These are phyloP conservation scores for Termitomyces sp. DNA, from an alignment of 768 basidiomycete species.

Conservation along the genomic window DNA sequence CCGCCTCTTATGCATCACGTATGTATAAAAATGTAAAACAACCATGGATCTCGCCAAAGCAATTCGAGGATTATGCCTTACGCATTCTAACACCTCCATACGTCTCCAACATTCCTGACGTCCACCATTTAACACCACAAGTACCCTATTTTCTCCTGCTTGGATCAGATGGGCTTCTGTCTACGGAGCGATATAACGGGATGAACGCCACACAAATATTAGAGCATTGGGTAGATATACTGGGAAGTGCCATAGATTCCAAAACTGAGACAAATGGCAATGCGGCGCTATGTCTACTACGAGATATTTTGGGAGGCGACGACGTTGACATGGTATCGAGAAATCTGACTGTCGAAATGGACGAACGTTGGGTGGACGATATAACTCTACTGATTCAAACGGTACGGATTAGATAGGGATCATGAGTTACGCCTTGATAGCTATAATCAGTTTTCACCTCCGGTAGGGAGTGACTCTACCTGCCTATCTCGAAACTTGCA, in stretches of 20 bases:
- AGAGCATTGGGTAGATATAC: slow-evolving; percentile 3
- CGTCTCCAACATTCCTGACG: slow-evolving; percentile 36
- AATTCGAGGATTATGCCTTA: slow-evolving; percentile 26
- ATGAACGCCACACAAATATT: slow-evolving; percentile 6
- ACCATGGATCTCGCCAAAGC: slow-evolving; percentile 27
- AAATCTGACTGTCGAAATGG: slow-evolving; percentile 38
- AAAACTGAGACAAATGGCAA: slow-evolving; percentile 15
- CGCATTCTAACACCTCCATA: slow-evolving; percentile 36
- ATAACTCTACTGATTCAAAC: slow-evolving; percentile 36
- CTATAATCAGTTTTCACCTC: neutral
- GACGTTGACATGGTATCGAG: slow-evolving; percentile 28
- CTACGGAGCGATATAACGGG: slow-evolving; percentile 7
- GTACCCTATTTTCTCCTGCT: slow-evolving; percentile 32
- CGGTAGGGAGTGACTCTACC: neutral
- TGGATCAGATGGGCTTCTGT: slow-evolving; percentile 34
- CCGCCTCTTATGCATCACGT: slow-evolving; percentile 16
- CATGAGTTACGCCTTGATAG: neutral
- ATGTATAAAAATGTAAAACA: slow-evolving; percentile 10
- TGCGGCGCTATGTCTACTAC: slow-evolving; percentile 31
- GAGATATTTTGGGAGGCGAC: slow-evolving; percentile 35
- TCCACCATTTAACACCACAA: slow-evolving; percentile 24
- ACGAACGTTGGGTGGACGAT: slow-evolving; percentile 41
- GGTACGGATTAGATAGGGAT: neutral
- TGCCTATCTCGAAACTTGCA: slow-evolving; percentile 22
- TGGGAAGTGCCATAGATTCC: slow-evolving; percentile 2